Evolutionary conservation across 2,329 filamentous ascomycete genomes (phyloP).

Genomic region (Fusarium camptoceras): DNA sequence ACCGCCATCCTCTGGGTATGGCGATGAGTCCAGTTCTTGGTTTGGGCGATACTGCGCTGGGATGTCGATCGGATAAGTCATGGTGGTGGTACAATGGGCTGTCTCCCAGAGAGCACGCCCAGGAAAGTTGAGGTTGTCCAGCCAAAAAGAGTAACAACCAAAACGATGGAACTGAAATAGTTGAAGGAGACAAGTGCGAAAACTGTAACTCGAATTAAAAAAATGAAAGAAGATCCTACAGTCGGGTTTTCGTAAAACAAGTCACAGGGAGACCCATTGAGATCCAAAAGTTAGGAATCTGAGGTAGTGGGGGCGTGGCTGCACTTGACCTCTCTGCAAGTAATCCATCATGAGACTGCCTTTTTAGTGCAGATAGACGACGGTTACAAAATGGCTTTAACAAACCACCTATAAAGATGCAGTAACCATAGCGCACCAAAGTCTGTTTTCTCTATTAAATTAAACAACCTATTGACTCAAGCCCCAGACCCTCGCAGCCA

Average conservation of each 20-base stretch:
- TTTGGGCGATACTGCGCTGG: slow-evolving; percentile 26
- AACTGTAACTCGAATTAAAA: not conserved
- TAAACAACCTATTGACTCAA: not conserved
- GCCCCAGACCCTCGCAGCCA: slow-evolving; percentile 6
- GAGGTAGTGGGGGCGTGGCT: not conserved
- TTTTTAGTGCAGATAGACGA: not conserved
- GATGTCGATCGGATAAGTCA: slow-evolving; percentile 45
- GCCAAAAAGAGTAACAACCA: not conserved
- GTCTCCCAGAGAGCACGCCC: not conserved
- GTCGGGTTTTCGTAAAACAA: not conserved
- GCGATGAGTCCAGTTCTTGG: slow-evolving; percentile 1
- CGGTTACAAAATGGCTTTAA: not conserved
- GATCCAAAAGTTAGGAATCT: slow-evolving; percentile 33
- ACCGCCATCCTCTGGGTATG: slow-evolving; percentile 39
- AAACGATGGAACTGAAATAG: not conserved
- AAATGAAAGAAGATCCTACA: not conserved
- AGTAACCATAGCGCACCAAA: not conserved
- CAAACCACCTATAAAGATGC: not conserved
- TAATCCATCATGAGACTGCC: not conserved
- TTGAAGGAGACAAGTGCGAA: not conserved
- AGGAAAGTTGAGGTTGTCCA: not conserved
- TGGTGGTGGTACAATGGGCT: slow-evolving; percentile 4
- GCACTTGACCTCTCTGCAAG: not conserved
- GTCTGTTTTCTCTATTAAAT: not conserved
- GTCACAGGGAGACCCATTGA: not conserved